Conservation (phyloP, 768 basidiomycete species). For the Crepidotus variabilis region DNA sequence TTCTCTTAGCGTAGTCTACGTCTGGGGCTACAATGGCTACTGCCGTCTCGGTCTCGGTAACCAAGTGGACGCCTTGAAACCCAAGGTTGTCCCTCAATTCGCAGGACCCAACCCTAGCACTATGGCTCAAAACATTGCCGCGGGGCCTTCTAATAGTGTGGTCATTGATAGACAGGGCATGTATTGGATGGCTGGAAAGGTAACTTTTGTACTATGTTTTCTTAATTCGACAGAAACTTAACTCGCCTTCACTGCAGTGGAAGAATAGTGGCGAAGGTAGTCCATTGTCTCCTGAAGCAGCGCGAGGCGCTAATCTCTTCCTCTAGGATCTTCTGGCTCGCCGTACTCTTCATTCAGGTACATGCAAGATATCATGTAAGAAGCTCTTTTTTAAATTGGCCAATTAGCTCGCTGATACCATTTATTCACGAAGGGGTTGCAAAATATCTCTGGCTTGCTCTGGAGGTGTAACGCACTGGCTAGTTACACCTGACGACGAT, state of each 20-base stretch:
- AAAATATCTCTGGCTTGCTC: constrained; percentile 65
- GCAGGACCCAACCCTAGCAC: constrained; percentile 63
- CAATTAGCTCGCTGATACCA: neutral
- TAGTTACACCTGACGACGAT: constrained; percentile 72
- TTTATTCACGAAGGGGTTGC: constrained; percentile 55
- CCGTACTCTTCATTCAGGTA: constrained; percentile 85
- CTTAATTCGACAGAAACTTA: neutral
- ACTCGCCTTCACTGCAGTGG: constrained; percentile 48
- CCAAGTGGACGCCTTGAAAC: constrained; percentile 76
- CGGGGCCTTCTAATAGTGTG: constrained; percentile 82
- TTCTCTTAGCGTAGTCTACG: constrained; percentile 59
- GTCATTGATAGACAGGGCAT: constrained; percentile 83
- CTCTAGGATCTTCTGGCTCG: constrained; percentile 77
- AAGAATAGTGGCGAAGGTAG: constrained; percentile 91
- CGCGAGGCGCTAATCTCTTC: neutral
- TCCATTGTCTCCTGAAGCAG: neutral
- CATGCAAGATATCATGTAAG: constrained; percentile 83
- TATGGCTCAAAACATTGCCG: constrained; percentile 61
- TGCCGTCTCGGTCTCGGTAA: constrained; percentile 87
- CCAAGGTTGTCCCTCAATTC: constrained; percentile 86
- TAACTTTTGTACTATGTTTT: constrained; percentile 15
- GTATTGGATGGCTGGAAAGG: constrained; percentile 86
- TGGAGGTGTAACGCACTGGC: constrained; percentile 90
- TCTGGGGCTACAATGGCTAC: constrained; percentile 90
- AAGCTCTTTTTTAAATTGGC: neutral